These are phyloP conservation scores for Pythium utonaiense DNA, from an alignment of 352 stramenopile species.

Conservation along the genomic window DNA sequence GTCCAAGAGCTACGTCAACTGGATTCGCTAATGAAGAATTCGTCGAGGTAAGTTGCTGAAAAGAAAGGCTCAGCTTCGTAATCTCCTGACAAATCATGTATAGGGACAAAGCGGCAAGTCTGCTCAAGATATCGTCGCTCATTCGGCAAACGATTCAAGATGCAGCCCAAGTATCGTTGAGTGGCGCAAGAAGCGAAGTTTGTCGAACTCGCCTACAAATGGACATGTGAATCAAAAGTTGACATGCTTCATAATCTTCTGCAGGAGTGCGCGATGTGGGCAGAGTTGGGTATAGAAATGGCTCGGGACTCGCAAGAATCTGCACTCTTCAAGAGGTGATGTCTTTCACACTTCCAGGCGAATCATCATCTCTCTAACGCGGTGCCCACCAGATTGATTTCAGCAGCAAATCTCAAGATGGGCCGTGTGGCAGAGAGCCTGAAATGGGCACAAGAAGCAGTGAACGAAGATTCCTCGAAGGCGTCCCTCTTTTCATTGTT, in stretches of 20 bases:
- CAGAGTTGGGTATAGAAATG: conserved; percentile 18
- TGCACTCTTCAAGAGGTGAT: conserved; percentile 51
- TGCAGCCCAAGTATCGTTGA: conserved; percentile 15
- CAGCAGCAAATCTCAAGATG: conserved; percentile 31
- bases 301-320: conserved; percentile 30
- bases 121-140: background rate
- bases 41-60: background rate
- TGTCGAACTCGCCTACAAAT: background rate
- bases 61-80: too few species aligned
- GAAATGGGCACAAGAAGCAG: conserved; percentile 46
- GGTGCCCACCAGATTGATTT: conserved; percentile 4
- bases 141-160: conserved; percentile 7
- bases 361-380: background rate
- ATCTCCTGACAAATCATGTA: background rate
- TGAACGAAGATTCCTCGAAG: conserved; percentile 46
- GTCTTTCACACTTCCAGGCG: background rate
- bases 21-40: conserved; percentile 24
- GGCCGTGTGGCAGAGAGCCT: conserved; percentile 26
- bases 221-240: too few species aligned
- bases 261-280: conserved; percentile 19
- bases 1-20: conserved; percentile 46
- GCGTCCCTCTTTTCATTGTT: conserved; percentile 60
- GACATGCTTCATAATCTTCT: background rate
- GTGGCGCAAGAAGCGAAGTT: background rate
- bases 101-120: background rate